Percentiles rank a stretch among this genome's conserved stretches.
phyloP scores from a whole-genome alignment of 2,329 filamentous ascomycete genomes.

The Aspergillus transmontanensis region DNA sequence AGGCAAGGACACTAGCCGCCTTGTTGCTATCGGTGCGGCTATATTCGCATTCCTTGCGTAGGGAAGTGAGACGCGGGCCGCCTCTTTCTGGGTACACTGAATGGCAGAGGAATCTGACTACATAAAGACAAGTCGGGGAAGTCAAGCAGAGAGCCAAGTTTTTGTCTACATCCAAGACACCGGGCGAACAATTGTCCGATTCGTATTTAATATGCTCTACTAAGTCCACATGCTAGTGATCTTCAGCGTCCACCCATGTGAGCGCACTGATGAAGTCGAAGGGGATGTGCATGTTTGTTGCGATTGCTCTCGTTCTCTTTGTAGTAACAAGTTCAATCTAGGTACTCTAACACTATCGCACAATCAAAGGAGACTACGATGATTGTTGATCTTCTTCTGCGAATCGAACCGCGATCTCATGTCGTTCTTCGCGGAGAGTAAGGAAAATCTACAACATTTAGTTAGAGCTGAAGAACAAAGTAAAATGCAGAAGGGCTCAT shows the following conservation, averaged over 20 bases:
- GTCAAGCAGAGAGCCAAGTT: not conserved
- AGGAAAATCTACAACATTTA: constrained; percentile 31
- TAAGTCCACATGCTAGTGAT: not conserved
- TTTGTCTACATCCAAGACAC: not conserved
- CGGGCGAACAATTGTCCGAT: not conserved
- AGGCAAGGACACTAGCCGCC: constrained; percentile 26
- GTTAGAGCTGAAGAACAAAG: constrained; percentile 12
- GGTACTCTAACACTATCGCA: not conserved
- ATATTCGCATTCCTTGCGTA: constrained; percentile 34
- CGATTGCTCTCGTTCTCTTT: not conserved
- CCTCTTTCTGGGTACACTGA: not conserved
- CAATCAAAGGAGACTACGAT: not conserved
- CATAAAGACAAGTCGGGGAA: not conserved
- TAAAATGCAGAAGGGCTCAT: not conserved
- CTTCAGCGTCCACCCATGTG: not conserved
- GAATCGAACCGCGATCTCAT: constrained; percentile 29
- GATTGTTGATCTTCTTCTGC: constrained; percentile 21
- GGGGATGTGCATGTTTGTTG: not conserved
- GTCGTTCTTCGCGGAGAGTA: constrained; percentile 41
- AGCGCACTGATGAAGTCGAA: not conserved
- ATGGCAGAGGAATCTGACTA: not conserved
- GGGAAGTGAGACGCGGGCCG: not conserved
- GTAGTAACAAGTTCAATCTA: not conserved
- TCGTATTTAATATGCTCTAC: not conserved
- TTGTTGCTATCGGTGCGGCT: constrained; percentile 35